Base-by-base conservation (phyloP, 2,329 filamentous ascomycete genomes). In the Colletotrichum sp. region DNA sequence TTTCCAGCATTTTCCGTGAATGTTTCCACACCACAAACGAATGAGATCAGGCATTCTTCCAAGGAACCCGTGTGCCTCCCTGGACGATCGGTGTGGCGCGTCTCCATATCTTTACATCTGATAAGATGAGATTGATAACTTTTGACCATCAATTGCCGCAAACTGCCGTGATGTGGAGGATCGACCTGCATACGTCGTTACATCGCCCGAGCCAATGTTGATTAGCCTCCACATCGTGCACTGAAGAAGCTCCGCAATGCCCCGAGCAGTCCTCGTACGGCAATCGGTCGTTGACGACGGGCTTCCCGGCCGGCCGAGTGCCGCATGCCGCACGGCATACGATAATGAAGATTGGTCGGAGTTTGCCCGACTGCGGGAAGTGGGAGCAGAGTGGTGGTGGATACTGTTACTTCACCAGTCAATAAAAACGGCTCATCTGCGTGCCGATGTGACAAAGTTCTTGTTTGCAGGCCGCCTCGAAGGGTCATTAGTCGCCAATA, bases 81-180 rank as follows among this genome's bases (percentile, higher is more conserved):
- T 36, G 16, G 28, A 28, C 10, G 24, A 69, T 59, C 44, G 49
- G 55, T 66, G 59, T 57, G 28, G 34, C 34, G 18, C 26, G 21
- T 57, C 39, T n/a, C 71, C 71, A 55, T 63, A 63, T 60, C 55
- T 28, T 26, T 15, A 57, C 66, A 70, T 74, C 66, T 70, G 71
- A 74, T 70, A 70, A 74, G 71, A 74, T 74, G 66, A 34, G 71
- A 74, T 74, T 70, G 71, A 64, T 73, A 49, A 69, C 36, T 39
- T 18, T n/a, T 26, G 57, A 16, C 18, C 21, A 59, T 64, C 59
- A 64, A 73, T 69, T 63, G 39, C 44, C 65, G 60, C 30, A 69
- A 44, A 26, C 21, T 63, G 39, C 57, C 39, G 57, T 36, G 39
- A n/a, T 59, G 39, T 59, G 57, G 57, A 68, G 32, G 30, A 64